Conservation (phyloP, 2,329 filamentous ascomycete genomes). For the Didymella pomorum region DNA sequence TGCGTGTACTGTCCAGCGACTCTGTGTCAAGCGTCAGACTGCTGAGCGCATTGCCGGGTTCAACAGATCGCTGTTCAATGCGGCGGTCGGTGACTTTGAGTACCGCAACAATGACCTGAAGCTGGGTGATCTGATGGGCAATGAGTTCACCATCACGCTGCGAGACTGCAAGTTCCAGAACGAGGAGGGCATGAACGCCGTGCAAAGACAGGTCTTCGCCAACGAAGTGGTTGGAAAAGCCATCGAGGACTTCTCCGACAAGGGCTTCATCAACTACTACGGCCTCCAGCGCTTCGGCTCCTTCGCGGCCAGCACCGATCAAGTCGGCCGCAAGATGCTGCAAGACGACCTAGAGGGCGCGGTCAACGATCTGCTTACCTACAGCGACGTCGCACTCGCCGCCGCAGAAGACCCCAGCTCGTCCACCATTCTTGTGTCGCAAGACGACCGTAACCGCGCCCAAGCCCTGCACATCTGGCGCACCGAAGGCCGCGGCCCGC, state of each 20-base stretch:
- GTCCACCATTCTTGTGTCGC: slow-evolving; percentile 62
- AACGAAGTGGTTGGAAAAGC: slow-evolving; percentile 63
- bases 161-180: slow-evolving; percentile 78
- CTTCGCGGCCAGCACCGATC: slow-evolving; percentile 83
- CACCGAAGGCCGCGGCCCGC: slow-evolving; percentile 64
- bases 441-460: slow-evolving; percentile 81
- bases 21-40: slow-evolving; percentile 70
- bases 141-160: slow-evolving; percentile 91
- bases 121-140: slow-evolving; percentile 84
- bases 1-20: slow-evolving; percentile 83
- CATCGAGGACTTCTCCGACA: slow-evolving; percentile 71
- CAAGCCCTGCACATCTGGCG: slow-evolving; percentile 79
- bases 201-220: slow-evolving; percentile 56
- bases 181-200: slow-evolving; percentile 44
- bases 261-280: slow-evolving; percentile 97
- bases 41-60: slow-evolving; percentile 71
- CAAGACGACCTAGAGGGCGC: slow-evolving; percentile 82
- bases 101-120: slow-evolving; percentile 76
- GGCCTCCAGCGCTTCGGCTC: slow-evolving; percentile 97
- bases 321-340: slow-evolving; percentile 83
- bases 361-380: slow-evolving; percentile 77
- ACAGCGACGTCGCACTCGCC: slow-evolving; percentile 69
- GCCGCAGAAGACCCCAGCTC: slow-evolving; percentile 56
- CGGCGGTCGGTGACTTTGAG: slow-evolving; percentile 78
- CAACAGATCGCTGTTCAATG: slow-evolving; percentile 67